These are phyloP conservation scores for Russula lepida DNA, from an alignment of 768 basidiomycete species.

Conservation along the genomic window DNA sequence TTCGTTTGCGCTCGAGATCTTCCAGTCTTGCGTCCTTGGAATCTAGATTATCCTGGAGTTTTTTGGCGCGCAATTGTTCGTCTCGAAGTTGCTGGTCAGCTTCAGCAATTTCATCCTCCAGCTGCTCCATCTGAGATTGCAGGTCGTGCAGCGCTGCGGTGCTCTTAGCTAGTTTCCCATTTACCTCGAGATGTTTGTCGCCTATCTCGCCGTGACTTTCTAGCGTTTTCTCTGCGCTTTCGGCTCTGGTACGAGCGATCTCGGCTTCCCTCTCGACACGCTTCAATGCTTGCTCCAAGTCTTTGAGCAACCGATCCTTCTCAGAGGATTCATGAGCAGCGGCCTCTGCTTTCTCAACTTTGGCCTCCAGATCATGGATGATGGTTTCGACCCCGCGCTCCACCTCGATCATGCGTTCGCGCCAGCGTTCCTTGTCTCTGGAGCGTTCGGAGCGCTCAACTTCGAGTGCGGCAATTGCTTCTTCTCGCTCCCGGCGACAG, in stretches of 20 bases:
- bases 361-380: slow-evolving; percentile 54
- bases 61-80: slow-evolving; percentile 37
- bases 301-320: slow-evolving; percentile 34
- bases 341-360: slow-evolving; percentile 44
- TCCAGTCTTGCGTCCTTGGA: slow-evolving; percentile 26
- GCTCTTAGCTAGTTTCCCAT: slow-evolving; percentile 47
- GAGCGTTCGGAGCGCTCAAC: slow-evolving; percentile 50
- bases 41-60: slow-evolving; percentile 35
- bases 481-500: slow-evolving; percentile 30
- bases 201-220: slow-evolving; percentile 63
- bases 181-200: slow-evolving; percentile 55
- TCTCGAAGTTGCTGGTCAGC: slow-evolving; percentile 46
- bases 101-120: slow-evolving; percentile 51
- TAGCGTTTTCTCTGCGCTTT: slow-evolving; percentile 55
- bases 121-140: slow-evolving; percentile 47
- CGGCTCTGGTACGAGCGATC: slow-evolving; percentile 47
- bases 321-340: slow-evolving; percentile 34
- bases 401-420: slow-evolving; percentile 61
- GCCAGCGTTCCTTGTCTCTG: slow-evolving; percentile 63
- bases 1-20: slow-evolving; percentile 20
- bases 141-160: slow-evolving; percentile 53
- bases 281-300: slow-evolving; percentile 38
- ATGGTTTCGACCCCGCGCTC: slow-evolving; percentile 62
- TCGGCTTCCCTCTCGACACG: slow-evolving; percentile 46
- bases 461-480: slow-evolving; percentile 39